Percentiles rank a stretch among this genome's conserved stretches.
Evolutionary conservation across 768 basidiomycete species (phyloP).

Genomic region (Kwoniella heveanensis): DNA sequence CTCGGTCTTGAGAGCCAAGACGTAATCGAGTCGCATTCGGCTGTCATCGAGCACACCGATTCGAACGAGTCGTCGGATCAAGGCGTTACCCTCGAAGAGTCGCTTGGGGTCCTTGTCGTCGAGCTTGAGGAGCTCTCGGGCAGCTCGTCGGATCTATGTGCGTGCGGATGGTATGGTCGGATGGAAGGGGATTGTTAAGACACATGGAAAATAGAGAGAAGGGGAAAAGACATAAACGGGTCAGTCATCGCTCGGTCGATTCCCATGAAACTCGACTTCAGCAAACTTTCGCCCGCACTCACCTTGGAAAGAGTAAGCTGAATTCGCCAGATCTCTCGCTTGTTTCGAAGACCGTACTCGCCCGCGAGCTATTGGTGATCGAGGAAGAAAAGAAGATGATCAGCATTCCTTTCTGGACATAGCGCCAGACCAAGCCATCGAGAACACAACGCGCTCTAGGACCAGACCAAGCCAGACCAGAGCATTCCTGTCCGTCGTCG

Average conservation of each 20-base stretch:
- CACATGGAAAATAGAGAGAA: too few species aligned
- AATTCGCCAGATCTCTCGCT: conserved; percentile 99
- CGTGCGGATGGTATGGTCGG: too few species aligned
- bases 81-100: conserved; percentile 83
- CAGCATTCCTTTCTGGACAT: neutral
- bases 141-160: conserved; percentile 89
- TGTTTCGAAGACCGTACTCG: conserved; percentile 99
- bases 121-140: conserved; percentile 99
- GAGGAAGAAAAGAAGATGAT: too few species aligned
- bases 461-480: neutral
- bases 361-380: conserved; percentile 85
- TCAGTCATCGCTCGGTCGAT: too few species aligned
- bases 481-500: neutral
- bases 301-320: conserved; percentile 90
- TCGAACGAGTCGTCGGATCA: conserved; percentile 75
- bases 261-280: too few species aligned
- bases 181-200: too few species aligned
- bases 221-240: too few species aligned
- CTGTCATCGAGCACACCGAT: conserved; percentile 99
- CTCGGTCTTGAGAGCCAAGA: conserved; percentile 97
- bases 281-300: conserved; percentile 8
- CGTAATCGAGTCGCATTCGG: conserved; percentile 99
- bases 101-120: conserved; percentile 99
- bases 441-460: neutral
- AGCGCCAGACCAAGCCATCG: neutral